Evolutionary conservation across 1,284 basidiomycete genomes (phyloP).

Genomic region (Fereydounia khargensis): DNA sequence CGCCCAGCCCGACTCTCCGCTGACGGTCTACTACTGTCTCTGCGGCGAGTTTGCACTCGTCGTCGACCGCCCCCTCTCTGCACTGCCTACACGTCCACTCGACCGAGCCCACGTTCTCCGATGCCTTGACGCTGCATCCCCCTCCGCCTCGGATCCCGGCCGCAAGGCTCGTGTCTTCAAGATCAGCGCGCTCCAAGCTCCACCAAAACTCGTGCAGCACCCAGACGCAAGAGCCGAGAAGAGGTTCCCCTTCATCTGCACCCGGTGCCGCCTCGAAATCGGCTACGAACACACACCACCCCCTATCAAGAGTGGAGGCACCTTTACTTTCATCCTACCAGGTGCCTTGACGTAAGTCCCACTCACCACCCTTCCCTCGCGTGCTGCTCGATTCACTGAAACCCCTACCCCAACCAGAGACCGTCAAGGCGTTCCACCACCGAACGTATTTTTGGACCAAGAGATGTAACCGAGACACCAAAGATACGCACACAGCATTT

Average conservation of each 20-base stretch:
- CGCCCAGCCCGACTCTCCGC: neutral
- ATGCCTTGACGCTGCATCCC: conserved; percentile 30
- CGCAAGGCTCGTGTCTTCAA: conserved; percentile 41
- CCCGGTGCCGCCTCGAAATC: conserved; percentile 41
- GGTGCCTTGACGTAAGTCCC: conserved; percentile 43
- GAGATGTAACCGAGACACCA: no score
- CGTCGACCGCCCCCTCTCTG: conserved; percentile 22
- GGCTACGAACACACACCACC: conserved; percentile 52
- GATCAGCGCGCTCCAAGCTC: conserved; percentile 38
- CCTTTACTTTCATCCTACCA: conserved; percentile 44
- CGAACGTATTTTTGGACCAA: conserved; percentile 24
- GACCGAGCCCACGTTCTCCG: conserved; percentile 41
- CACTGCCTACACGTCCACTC: conserved; percentile 34
- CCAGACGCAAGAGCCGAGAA: conserved; percentile 38
- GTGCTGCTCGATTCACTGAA: neutral
- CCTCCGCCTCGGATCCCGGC: conserved; percentile 16
- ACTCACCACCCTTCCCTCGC: neutral
- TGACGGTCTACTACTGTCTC: conserved; percentile 49
- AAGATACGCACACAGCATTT: no score
- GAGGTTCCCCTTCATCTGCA: conserved; percentile 45
- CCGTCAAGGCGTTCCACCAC: conserved; percentile 25
- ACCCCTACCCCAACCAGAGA: conserved; percentile 4
- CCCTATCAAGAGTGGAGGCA: conserved; percentile 48
- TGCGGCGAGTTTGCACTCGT: conserved; percentile 54
- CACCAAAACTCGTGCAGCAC: conserved; percentile 23